Base-by-base conservation (phyloP, 805 yeast species). In the Candida multigemmis region DNA sequence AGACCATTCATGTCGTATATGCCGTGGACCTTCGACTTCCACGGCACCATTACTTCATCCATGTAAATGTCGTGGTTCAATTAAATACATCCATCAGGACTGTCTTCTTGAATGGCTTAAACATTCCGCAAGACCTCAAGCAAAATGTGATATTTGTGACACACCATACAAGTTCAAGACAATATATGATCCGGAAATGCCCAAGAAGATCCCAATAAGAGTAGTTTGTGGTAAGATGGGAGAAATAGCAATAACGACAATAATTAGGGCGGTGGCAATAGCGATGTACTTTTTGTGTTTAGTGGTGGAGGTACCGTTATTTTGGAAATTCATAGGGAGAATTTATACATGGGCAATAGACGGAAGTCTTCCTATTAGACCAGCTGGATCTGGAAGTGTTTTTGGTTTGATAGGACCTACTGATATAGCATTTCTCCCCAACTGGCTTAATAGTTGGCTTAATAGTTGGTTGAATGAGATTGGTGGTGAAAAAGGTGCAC, bases 31-130 rank as follows among this genome's bases (percentile, higher is more conserved):
- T 41, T 87, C 72, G n/a, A 73, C 91, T 0, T 57, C 55, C 0
- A 74, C 69, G 1, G 84, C 82, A 37, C 96, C 96, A 3, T 60
- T 91, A 24, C 78, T 71, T 37, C 87, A 82, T 50, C 98, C 98
- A 3, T 91, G 99, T 55, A 77, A 73, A 44, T 91, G 98, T 55
- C 67, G 85, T 28, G 99, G 99, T 2, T 80, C 94, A 9, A 93
- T 91, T 49, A 80, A 79, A 48, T 87, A 77, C 44, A 83, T 91
- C 28, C 99, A 91, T 50, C 94, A 89, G 50, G 93, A 80, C 30
- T 91, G 99, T 36, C 55, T 89, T 24, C 58, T 75, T 42, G 91
- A 84, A 44, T 89, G 98, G 98, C 68, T 91, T 21, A 63, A 67
- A 26, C 86, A 74, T 46, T 63, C 82, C 12, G 62, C 69, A 27